A percentile compares a stretch with the other conserved stretches of the same genome.
phyloP scores from a whole-genome alignment of 768 basidiomycete species.

The Kwoniella sp. region DNA sequence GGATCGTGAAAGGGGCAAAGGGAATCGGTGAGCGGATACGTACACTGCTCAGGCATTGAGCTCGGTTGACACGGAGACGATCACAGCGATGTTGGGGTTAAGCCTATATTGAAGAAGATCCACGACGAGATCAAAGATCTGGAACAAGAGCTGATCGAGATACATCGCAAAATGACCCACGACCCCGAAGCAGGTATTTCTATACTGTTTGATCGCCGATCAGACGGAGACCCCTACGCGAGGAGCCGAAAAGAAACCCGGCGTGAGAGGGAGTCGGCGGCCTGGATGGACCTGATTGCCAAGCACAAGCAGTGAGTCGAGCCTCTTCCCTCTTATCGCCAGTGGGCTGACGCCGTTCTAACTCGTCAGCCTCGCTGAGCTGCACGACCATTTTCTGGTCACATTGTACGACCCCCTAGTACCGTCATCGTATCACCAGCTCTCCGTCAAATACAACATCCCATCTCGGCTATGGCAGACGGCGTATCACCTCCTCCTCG shows the following conservation, averaged over 20 bases:
- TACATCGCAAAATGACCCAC: conserved; percentile 70
- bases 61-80: conserved; percentile 53
- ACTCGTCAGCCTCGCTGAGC: conserved; percentile 73
- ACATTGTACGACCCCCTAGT: conserved; percentile 80
- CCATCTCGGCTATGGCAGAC: conserved; percentile 88
- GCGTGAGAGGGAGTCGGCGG: conserved; percentile 34
- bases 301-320: conserved; percentile 76
- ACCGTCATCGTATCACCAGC: conserved; percentile 79
- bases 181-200: conserved; percentile 44
- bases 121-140: conserved; percentile 77
- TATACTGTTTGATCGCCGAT: conserved; percentile 21
- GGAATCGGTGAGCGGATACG: conserved; percentile 41
- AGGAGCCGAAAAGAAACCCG: conserved; percentile 10
- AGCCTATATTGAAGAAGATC: conserved; percentile 52
- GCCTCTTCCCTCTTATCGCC: too few relatives aligned
- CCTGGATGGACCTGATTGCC: conserved; percentile 52
- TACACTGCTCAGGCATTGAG: conserved; percentile 57
- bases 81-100: conserved; percentile 54
- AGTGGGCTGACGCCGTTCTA: background rate
- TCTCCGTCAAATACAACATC: conserved; percentile 93
- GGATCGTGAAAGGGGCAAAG: conserved; percentile 50
- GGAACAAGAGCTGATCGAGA: conserved; percentile 71
- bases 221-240: conserved; percentile 17
- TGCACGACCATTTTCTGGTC: conserved; percentile 79
- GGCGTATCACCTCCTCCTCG: conserved; percentile 83